phyloP scores from a whole-genome alignment of 2,329 filamentous ascomycete genomes.

The Pseudogymnoascus sp. region DNA sequence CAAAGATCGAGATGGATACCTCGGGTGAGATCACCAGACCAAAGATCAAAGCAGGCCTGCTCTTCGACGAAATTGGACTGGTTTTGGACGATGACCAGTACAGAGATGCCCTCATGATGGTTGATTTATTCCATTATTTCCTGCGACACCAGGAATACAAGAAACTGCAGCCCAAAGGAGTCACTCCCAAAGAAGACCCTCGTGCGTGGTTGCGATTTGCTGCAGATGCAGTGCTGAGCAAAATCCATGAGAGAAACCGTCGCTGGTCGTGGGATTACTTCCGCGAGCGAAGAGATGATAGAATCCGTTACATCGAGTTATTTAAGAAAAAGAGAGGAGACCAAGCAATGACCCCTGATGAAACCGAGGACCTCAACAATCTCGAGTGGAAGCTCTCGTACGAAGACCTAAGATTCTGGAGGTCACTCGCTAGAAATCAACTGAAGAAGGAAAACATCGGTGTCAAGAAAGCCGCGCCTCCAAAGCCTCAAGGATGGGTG shows the following conservation, averaged over 20 bases:
- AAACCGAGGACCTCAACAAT: slow-evolving; percentile 64
- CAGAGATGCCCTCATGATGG: slow-evolving; percentile 93
- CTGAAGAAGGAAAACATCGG: slow-evolving; percentile 91
- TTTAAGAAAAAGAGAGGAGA: slow-evolving; percentile 87
- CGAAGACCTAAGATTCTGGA: slow-evolving; percentile 95
- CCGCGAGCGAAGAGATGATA: slow-evolving; percentile 83
- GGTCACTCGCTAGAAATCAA: slow-evolving; percentile 87
- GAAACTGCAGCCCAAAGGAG: slow-evolving; percentile 76
- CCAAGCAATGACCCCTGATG: slow-evolving; percentile 58
- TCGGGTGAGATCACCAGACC: slow-evolving; percentile 72
- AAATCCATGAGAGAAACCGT: slow-evolving; percentile 90
- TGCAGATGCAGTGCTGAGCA: slow-evolving; percentile 77
- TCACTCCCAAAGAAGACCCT: slow-evolving; percentile 80
- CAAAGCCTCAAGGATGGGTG: slow-evolving; percentile 71
- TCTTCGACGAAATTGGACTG: slow-evolving; percentile 96
- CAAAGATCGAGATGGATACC: slow-evolving; percentile 92
- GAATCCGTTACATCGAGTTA: slow-evolving; percentile 79
- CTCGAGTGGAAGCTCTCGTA: slow-evolving; percentile 87
- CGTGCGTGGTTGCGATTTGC: slow-evolving; percentile 90
- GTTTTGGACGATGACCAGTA: slow-evolving; percentile 98
- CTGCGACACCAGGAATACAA: slow-evolving; percentile 97
- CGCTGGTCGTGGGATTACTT: slow-evolving; percentile 97
- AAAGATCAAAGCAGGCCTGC: slow-evolving; percentile 80
- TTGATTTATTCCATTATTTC: slow-evolving; percentile 98
- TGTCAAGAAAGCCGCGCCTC: slow-evolving; percentile 61